These are phyloP conservation scores for Carex myosuroides DNA, from an alignment of 176 grass and related monocot species.

Conservation along the genomic window DNA sequence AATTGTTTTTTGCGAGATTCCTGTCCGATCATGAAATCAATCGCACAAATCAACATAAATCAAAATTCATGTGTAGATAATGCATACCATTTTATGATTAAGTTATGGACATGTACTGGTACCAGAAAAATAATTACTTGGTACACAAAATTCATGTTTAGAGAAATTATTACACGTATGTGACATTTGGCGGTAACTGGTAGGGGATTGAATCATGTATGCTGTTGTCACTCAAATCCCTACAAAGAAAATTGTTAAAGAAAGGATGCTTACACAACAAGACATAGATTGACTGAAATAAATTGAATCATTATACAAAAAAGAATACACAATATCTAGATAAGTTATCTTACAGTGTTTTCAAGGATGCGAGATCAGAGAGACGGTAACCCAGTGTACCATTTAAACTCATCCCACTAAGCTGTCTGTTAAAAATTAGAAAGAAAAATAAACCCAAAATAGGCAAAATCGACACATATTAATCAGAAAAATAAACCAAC, in stretches of 20 bases:
- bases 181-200: constrained; percentile 77
- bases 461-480: not conserved
- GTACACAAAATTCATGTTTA: constrained; percentile 18
- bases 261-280: constrained; percentile 6
- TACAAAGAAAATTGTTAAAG: constrained; percentile 29
- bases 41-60: not conserved
- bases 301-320: not conserved
- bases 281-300: not conserved
- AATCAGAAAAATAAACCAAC: not conserved
- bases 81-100: not conserved
- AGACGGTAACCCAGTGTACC: constrained; percentile 75
- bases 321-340: not conserved
- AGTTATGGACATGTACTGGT: not conserved
- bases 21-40: constrained; percentile 32
- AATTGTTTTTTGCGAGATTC: constrained; percentile 82
- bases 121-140: not conserved
- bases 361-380: constrained; percentile 55
- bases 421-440: constrained; percentile 46
- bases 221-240: constrained; percentile 84
- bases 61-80: not conserved
- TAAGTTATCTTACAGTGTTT: constrained; percentile 63
- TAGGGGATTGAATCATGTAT: constrained; percentile 69
- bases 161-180: constrained; percentile 62
- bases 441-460: constrained; percentile 1
- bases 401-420: constrained; percentile 73